Evolutionary conservation across 164 flowering plant genomes (phyloP).

Genomic region (Vitis riparia): DNA sequence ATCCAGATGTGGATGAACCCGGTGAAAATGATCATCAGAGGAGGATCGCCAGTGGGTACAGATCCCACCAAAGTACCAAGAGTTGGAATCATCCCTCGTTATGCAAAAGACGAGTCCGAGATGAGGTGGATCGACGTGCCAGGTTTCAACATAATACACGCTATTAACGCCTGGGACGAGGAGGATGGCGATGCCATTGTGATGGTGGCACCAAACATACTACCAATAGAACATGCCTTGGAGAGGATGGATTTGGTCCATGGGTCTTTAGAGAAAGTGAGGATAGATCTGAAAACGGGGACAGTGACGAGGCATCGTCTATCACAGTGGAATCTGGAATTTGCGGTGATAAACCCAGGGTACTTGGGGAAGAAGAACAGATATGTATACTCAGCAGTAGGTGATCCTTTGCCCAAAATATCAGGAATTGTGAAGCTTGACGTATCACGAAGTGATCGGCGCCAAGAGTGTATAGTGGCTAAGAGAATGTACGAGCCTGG

Average conservation of each 20-base stretch:
- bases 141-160: slow-evolving; percentile 67
- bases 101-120: slow-evolving; percentile 57
- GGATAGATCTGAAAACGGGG: slow-evolving; percentile 54
- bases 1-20: slow-evolving; percentile 66
- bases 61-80: slow-evolving; percentile 51
- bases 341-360: slow-evolving; percentile 60
- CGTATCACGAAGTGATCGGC: slow-evolving; percentile 22
- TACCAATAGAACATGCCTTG: slow-evolving; percentile 55
- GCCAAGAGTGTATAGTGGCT: slow-evolving; percentile 49
- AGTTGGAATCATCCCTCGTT: slow-evolving; percentile 68
- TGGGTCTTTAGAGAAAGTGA: slow-evolving; percentile 58
- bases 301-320: slow-evolving; percentile 45
- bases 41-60: slow-evolving; percentile 47
- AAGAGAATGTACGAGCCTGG: slow-evolving; percentile 51
- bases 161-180: slow-evolving; percentile 83
- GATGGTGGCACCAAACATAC: slow-evolving; percentile 63
- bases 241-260: slow-evolving; percentile 65
- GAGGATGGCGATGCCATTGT: slow-evolving; percentile 49
- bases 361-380: slow-evolving; percentile 49
- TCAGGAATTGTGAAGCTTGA: slow-evolving; percentile 77
- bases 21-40: slow-evolving; percentile 37
- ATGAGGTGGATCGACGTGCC: slow-evolving; percentile 80
- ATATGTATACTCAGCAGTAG: slow-evolving; percentile 57
- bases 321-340: slow-evolving; percentile 60
- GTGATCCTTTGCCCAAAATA: slow-evolving; percentile 64